Evolutionary conservation across 2,329 filamentous ascomycete genomes (phyloP), one percentile per base, ranked within the genome.

Genomic region (Colletotrichum siamense): DNA sequence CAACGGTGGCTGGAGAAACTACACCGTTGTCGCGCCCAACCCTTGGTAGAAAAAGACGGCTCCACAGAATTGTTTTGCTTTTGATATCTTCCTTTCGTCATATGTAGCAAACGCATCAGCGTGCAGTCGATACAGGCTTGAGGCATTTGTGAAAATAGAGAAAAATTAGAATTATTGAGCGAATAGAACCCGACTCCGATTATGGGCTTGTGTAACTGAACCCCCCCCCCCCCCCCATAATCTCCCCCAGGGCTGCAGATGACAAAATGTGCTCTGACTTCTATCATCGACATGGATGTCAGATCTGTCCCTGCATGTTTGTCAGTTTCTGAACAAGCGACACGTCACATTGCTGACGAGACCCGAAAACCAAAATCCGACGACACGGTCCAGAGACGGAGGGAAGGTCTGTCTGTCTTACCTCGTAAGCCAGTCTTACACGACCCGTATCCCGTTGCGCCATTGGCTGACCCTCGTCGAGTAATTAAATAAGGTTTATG

Each of bases 1-100:
- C 3, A 80, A 49, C 71, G 75, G 73, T 77, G 8, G 80, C 77
- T 15, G 81, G 83, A 64, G 66, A 83, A n/a, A 68, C 77, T 6
- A 73, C 59, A 74, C 74, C 24, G 65, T 64, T n/a, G 24, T 76
- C 49, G 74, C 65, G 30, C 74, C 70, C 16, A 76, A 69, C 49
- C 28, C 63, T 4, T 66, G 55, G 62, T 72, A 28, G 28, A n/a
- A 34, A 34, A 26, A 22, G 24, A 18, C 26, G 24, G 36, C 6
- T 66, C n/a, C n/a, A 24, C n/a, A 52, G 8, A 66, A 28, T 49
- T 49, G 39, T 49, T 30, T 52, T 22, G 44, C n/a, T 12, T 52
- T 22, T 22, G 44, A 52, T 8, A 22, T 22, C 44, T 52, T 52
- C n/a, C 44, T 52, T 22, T 22, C 44, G n/a, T 52, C n/a, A 22